Evolutionary conservation across 257 asterid species (phyloP), one percentile per base, ranked within the genome.

Genomic region (Solanum chilense): DNA sequence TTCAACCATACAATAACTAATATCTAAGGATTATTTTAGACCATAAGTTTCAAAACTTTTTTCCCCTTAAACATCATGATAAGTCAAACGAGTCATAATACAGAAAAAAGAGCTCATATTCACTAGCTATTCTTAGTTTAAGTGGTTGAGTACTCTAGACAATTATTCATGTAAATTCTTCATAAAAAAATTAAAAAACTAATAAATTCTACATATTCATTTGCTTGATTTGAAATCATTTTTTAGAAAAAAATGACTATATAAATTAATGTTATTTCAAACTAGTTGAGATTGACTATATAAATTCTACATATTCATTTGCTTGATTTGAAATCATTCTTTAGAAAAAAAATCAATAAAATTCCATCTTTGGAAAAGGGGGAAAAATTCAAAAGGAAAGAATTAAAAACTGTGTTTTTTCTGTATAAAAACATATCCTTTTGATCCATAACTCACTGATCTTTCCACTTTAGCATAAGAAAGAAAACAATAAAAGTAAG

Each of bases 381-480:
- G 27, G 5, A 44, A 78, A 27, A 27, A 45, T 2, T 9, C 66
- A 27, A 15, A 78, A 78, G 44, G 29, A 27, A 80, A 80, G 84
- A 77, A 10, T 7, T 31, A 44, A 77, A 77, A 7, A 44, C 29
- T 77, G 23, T 27, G 66, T 27, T 78, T 78, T 80, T 29, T 27
- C 20, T 18, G 60, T 47, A 16, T 47, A 47, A 80, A 37, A 80
- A 70, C 56, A 60, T 33, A 70, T 82, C 84, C 86, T 82, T 58
- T 41, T 27, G 66, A 86, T 47, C 56, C 58, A 62, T 41, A 86
- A 89, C 18, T 66, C 75, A 84, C 70, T 84, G 87, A 74, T 56
- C 85, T 77, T 66, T 85, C 86, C 66, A 66, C 91, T 87, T 88
- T 83, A 82, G 82, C 87, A 84, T 62, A 13, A 84, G 41, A 89